phyloP scores from a whole-genome alignment of 2,329 filamentous ascomycete species.

The Fusarium sp. region DNA sequence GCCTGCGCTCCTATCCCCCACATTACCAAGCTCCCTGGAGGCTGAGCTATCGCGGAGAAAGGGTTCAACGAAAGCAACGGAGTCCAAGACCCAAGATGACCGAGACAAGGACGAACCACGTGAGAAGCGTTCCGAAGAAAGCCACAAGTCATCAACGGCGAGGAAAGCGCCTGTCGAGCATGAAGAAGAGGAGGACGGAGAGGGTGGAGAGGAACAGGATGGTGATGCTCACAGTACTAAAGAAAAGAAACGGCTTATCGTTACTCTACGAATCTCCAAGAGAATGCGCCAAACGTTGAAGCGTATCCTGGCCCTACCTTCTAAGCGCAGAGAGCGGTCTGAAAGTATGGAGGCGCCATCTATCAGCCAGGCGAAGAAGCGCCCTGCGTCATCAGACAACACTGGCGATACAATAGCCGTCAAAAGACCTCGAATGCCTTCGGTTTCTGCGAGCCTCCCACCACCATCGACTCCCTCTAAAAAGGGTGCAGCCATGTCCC shows the following conservation, averaged over 20 bases:
- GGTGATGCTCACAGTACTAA: constrained; percentile 43
- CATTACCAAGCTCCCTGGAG: constrained; percentile 61
- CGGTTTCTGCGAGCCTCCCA: constrained; percentile 46
- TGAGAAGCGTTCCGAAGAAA: constrained; percentile 33
- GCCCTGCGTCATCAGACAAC: constrained; percentile 52
- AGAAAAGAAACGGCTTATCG: constrained; percentile 47
- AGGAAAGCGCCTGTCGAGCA: constrained; percentile 41
- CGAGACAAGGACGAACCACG: constrained; percentile 30
- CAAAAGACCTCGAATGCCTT: constrained; percentile 55
- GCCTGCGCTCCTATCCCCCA: constrained; percentile 64
- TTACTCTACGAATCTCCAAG: constrained; percentile 60
- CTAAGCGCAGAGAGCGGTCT: constrained; percentile 46
- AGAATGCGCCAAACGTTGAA: constrained; percentile 54
- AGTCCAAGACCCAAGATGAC: constrained; percentile 27
- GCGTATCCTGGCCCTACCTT: constrained; percentile 55
- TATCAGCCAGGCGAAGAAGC: constrained; percentile 55
- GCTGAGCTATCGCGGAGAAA: constrained; percentile 47
- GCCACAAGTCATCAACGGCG: constrained; percentile 28
- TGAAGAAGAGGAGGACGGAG: constrained; percentile 48
- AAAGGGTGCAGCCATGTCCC: constrained; percentile 60
- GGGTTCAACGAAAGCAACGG: constrained; percentile 35
- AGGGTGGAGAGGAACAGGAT: constrained; percentile 44
- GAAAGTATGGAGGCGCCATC: constrained; percentile 51
- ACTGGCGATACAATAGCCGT: constrained; percentile 48
- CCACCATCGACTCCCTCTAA: constrained; percentile 62